These are phyloP conservation scores for Kappamyces sp. DNA, from an alignment of 192 early-diverging fungal species.

Conservation along the genomic window DNA sequence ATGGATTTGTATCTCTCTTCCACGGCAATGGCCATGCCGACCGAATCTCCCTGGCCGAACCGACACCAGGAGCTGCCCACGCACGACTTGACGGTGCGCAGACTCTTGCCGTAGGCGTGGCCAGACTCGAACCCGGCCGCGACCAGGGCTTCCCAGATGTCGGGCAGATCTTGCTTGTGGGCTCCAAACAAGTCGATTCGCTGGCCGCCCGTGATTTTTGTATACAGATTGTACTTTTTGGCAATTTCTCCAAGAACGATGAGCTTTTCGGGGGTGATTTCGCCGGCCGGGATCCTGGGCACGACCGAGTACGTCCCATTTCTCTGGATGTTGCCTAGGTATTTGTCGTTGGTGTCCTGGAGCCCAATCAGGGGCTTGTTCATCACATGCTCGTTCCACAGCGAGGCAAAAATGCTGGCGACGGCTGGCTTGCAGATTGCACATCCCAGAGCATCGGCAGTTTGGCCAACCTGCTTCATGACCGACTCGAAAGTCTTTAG, in stretches of 20 bases:
- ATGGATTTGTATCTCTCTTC: slow-evolving; percentile 66
- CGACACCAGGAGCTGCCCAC: slow-evolving; percentile 64
- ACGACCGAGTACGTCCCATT: slow-evolving; percentile 61
- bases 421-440: slow-evolving; percentile 59
- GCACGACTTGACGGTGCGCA: slow-evolving; percentile 65
- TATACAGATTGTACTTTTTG: slow-evolving; percentile 56
- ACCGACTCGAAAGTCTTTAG: slow-evolving; percentile 47
- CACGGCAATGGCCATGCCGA: slow-evolving; percentile 57
- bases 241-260: slow-evolving; percentile 55
- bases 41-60: slow-evolving; percentile 62
- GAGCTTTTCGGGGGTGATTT: slow-evolving; percentile 63
- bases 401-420: slow-evolving; percentile 56
- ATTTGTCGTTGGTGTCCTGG: slow-evolving; percentile 68
- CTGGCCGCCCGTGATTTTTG: slow-evolving; percentile 66
- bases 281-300: slow-evolving; percentile 59
- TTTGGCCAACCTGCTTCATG: slow-evolving; percentile 37
- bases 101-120: slow-evolving; percentile 64
- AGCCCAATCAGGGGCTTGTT: slow-evolving; percentile 35
- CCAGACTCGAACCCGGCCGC: slow-evolving; percentile 60
- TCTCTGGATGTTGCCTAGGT: slow-evolving; percentile 64
- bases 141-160: slow-evolving; percentile 60
- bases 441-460: slow-evolving; percentile 37
- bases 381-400: slow-evolving; percentile 62
- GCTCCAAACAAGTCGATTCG: slow-evolving; percentile 67
- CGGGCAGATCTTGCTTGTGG: slow-evolving; percentile 56